phyloP scores from a whole-genome alignment of 768 basidiomycete genomes.

The Leucocoprinus sp. region DNA sequence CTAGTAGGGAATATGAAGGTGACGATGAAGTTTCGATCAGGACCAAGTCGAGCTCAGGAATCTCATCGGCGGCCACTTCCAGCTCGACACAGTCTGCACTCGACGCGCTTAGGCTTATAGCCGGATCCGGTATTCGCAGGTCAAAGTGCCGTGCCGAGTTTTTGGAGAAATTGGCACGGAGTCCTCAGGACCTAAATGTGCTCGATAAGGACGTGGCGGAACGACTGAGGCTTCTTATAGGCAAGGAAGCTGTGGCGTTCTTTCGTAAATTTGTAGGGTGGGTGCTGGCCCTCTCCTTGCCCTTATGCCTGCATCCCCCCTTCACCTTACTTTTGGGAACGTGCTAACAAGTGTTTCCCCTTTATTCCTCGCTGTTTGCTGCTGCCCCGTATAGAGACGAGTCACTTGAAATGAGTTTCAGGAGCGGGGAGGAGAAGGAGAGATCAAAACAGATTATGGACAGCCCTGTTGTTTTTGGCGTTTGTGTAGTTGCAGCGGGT shows the following conservation, averaged over 20 bases:
- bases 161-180: conserved; percentile 30
- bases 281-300: conserved; percentile 13
- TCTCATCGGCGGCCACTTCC: conserved; percentile 4
- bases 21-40: neutral
- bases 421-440: conserved; percentile 1
- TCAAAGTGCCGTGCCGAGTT: conserved; percentile 38
- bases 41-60: conserved; percentile 1
- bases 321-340: neutral
- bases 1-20: neutral
- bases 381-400: conserved; percentile 2
- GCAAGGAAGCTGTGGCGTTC: conserved; percentile 31
- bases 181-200: conserved; percentile 19
- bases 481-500: conserved; percentile 30
- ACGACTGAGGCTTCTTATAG: conserved; percentile 33
- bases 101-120: conserved; percentile 24
- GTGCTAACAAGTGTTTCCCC: neutral
- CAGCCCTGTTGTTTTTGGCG: conserved; percentile 37
- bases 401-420: neutral
- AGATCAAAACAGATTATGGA: conserved; percentile 13
- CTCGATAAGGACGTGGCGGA: conserved; percentile 24
- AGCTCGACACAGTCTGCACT: conserved; percentile 9
- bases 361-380: neutral
- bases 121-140: conserved; percentile 31
- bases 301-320: neutral
- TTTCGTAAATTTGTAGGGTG: conserved; percentile 36